Conservation (phyloP, 176 grass and related monocot genomes). For the Phoenix dactylifera region DNA sequence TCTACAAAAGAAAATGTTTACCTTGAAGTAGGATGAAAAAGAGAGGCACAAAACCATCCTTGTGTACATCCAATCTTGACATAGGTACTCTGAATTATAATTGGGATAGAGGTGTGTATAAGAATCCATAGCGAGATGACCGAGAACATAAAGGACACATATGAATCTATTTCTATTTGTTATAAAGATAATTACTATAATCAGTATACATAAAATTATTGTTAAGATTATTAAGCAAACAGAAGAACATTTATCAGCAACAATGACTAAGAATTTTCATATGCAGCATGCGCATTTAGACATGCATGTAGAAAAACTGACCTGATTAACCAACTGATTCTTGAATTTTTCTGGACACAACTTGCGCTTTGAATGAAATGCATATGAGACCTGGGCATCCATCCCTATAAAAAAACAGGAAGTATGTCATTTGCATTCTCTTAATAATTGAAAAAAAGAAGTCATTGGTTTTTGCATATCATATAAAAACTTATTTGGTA, state of each 20-base stretch:
- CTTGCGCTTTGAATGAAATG: slow-evolving; percentile 90
- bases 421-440: not conserved
- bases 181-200: no score
- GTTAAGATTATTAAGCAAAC: no score
- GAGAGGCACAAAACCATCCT: slow-evolving; percentile 88
- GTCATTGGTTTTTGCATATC: no score
- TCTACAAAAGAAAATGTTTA: slow-evolving; percentile 12
- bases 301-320: slow-evolving; percentile 16
- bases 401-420: slow-evolving; percentile 53
- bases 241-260: no score
- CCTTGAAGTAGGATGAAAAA: slow-evolving; percentile 72
- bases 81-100: slow-evolving; percentile 80
- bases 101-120: slow-evolving; percentile 2
- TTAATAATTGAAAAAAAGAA: no score
- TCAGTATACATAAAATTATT: no score
- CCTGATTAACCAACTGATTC: slow-evolving; percentile 91
- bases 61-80: slow-evolving; percentile 85
- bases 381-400: slow-evolving; percentile 95
- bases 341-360: slow-evolving; percentile 89
- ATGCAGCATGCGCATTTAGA: not conserved
- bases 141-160: no score
- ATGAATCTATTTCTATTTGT: no score
- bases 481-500: no score
- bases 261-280: no score
- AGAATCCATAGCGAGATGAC: no score